phyloP scores from a whole-genome alignment of 345 rosid species.

The Salix koriyanagi region DNA sequence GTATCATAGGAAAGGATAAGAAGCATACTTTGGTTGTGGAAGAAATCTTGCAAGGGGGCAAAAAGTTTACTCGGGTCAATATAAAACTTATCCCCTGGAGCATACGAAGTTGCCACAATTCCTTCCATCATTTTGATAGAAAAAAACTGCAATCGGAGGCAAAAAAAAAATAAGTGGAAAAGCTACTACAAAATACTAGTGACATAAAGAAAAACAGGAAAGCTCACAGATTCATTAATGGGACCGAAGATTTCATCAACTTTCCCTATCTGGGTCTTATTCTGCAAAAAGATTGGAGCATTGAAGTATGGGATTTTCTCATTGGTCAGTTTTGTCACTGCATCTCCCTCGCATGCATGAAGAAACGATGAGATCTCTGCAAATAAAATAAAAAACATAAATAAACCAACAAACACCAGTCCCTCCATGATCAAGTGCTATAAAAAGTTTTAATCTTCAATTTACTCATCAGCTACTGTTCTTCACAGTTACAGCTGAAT shows the following conservation, averaged over 20 bases:
- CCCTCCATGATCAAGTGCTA: neutral
- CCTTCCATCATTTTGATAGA: constrained; percentile 95
- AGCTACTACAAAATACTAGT: neutral
- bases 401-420: neutral
- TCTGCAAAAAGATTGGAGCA: constrained; percentile 76
- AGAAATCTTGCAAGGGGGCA: constrained; percentile 83
- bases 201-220: neutral
- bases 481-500: neutral
- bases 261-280: constrained; percentile 90
- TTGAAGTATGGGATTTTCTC: constrained; percentile 85
- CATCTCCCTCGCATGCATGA: constrained; percentile 96
- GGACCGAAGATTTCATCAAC: constrained; percentile 97
- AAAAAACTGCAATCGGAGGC: constrained; percentile 40
- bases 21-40: constrained; percentile 81
- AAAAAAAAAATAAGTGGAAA: neutral
- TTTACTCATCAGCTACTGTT: neutral
- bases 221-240: constrained; percentile 83
- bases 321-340: constrained; percentile 74
- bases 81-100: constrained; percentile 72
- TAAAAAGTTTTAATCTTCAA: neutral
- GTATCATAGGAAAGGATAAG: neutral
- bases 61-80: constrained; percentile 73
- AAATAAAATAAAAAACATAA: neutral
- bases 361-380: constrained; percentile 74
- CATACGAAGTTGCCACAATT: constrained; percentile 78